Conservation (phyloP, 2,329 filamentous ascomycete genomes). For the Ambrosiella beaveri region DNA sequence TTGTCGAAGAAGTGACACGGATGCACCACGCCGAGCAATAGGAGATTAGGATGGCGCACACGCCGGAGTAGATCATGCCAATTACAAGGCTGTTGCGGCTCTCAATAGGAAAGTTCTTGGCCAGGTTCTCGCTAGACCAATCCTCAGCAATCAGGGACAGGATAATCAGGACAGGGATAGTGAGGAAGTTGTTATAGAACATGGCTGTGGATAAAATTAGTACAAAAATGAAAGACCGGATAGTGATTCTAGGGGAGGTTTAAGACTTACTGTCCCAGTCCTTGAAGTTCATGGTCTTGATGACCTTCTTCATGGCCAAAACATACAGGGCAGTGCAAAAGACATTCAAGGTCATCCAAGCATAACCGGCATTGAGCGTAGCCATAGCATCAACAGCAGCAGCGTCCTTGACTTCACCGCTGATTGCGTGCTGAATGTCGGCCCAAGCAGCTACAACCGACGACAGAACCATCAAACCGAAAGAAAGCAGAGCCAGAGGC, state of each 20-base stretch:
- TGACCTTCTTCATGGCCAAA: constrained; percentile 89
- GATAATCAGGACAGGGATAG: constrained; percentile 75
- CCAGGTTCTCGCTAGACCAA: constrained; percentile 75
- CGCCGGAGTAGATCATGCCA: constrained; percentile 85
- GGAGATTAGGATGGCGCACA: constrained; percentile 94
- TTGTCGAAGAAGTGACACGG: constrained; percentile 89
- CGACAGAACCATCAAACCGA: constrained; percentile 90
- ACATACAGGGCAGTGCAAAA: constrained; percentile 84
- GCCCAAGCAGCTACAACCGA: constrained; percentile 94
- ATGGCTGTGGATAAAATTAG: constrained; percentile 46
- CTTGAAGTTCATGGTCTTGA: constrained; percentile 99
- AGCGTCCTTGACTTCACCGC: constrained; percentile 35
- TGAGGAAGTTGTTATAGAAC: constrained; percentile 99
- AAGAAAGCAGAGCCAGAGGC: constrained; percentile 73
- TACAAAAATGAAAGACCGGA: constrained; percentile 18
- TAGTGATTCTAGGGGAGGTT: not conserved
- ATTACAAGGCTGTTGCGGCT: constrained; percentile 62
- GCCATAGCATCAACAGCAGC: constrained; percentile 62
- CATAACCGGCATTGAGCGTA: constrained; percentile 82
- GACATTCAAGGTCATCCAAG: constrained; percentile 97
- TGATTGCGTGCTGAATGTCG: constrained; percentile 74
- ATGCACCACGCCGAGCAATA: constrained; percentile 99
- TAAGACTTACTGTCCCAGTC: constrained; percentile 83
- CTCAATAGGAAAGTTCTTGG: constrained; percentile 73
- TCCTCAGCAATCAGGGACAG: constrained; percentile 74